These are phyloP conservation scores for Pugionium cornutum DNA, from an alignment of 345 rosid genomes.

Conservation along the genomic window DNA sequence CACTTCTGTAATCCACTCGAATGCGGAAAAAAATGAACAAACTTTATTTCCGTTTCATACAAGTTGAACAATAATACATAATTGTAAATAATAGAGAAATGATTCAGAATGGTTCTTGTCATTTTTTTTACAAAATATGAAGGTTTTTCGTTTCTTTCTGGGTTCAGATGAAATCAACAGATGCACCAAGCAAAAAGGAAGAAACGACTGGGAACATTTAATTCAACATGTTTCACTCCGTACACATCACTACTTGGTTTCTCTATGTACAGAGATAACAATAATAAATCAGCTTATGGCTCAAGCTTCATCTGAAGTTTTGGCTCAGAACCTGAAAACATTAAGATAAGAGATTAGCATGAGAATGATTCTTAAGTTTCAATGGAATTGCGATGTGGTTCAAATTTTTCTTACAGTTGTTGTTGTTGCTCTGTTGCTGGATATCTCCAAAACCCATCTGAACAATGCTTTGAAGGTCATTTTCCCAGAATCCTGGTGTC, in stretches of 20 bases:
- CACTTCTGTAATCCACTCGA: too few species aligned
- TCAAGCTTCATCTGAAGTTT: slow-evolving; percentile 45
- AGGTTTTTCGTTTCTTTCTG: not conserved
- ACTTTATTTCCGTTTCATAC: slow-evolving; percentile 12
- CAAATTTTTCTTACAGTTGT: slow-evolving; percentile 51
- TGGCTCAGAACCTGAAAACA: slow-evolving; percentile 45
- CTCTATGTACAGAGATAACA: slow-evolving; percentile 37
- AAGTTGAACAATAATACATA: slow-evolving; percentile 4
- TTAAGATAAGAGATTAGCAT: slow-evolving; percentile 14
- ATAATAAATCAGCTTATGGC: slow-evolving; percentile 30
- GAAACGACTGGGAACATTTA: slow-evolving; percentile 34
- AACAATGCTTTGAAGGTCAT: slow-evolving; percentile 77
- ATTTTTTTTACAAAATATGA: slow-evolving; percentile 28
- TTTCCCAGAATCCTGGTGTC: slow-evolving; percentile 61
- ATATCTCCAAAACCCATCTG: slow-evolving; percentile 82
- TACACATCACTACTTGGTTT: slow-evolving; percentile 42
- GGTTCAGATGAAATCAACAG: slow-evolving; percentile 35
- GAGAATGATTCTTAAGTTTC: not conserved
- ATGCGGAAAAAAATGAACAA: not conserved
- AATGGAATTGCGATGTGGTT: not conserved
- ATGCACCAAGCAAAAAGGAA: slow-evolving; percentile 36
- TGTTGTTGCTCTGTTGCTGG: slow-evolving; percentile 46
- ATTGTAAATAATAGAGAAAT: slow-evolving; percentile 31
- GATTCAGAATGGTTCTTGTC: slow-evolving; percentile 27
- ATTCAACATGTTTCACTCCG: slow-evolving; percentile 36